phyloP scores from a whole-genome alignment of 164 flowering plant species.

The Stephania japonica region DNA sequence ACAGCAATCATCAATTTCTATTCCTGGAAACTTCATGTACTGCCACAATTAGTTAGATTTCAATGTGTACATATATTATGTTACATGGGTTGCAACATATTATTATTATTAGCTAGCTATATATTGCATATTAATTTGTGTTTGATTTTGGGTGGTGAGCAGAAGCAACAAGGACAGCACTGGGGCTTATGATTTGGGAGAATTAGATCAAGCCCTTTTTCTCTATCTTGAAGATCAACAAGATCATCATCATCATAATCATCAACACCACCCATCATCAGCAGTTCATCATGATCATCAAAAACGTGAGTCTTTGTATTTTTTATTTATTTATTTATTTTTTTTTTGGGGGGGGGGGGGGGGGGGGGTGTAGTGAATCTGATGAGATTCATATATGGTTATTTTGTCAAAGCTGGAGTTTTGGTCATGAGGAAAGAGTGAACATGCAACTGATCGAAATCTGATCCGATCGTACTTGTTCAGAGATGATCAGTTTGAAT shows the following conservation, averaged over 20 bases:
- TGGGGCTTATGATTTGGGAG: conserved; percentile 86
- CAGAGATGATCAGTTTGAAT: conserved; percentile 36
- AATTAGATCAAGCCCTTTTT: conserved; percentile 91
- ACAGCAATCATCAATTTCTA: conserved; percentile 31
- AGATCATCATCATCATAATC: conserved; percentile 33
- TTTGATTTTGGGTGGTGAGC: conserved; percentile 15
- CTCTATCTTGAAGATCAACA: conserved; percentile 75
- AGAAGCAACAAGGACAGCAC: conserved; percentile 42
- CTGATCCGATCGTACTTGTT: conserved; percentile 31
- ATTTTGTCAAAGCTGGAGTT: conserved; percentile 11
- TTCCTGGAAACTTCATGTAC: conserved; percentile 61
- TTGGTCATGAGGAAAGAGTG: conserved; percentile 45
- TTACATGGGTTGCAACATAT: too few species aligned
- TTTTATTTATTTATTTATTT: background rate
- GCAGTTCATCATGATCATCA: conserved; percentile 49
- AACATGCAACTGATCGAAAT: conserved; percentile 16
- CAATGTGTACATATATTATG: background rate
- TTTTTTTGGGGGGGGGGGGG: background rate
- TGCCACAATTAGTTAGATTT: conserved; percentile 3
- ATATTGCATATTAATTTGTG: background rate
- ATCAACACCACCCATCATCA: conserved; percentile 27
- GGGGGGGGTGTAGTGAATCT: too few species aligned
- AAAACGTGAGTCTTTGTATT: conserved; percentile 39
- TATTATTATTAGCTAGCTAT: background rate
- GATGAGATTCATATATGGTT: conserved; percentile 28